Percentiles rank a stretch among this genome's conserved stretches.
Evolutionary conservation across 2,329 filamentous ascomycete species (phyloP).

Genomic region (Fusarium verrucosum): DNA sequence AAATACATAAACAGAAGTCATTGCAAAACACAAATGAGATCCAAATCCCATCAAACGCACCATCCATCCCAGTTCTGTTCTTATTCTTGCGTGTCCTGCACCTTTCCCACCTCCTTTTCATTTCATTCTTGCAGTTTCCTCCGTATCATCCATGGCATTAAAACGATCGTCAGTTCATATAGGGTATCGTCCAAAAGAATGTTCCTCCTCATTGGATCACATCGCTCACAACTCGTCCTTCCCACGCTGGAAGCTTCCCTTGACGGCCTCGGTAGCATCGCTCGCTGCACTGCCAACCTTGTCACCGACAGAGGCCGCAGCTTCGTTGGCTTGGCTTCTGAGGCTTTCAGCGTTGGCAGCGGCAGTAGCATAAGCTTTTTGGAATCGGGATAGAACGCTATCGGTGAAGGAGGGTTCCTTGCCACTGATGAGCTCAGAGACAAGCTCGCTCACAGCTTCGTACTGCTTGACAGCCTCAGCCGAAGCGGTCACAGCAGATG

Average conservation of each 20-base stretch:
- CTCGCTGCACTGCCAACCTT: slow-evolving; percentile 53
- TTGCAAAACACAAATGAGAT: slow-evolving; percentile 31
- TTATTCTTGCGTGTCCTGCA: slow-evolving; percentile 21
- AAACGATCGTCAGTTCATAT: slow-evolving; percentile 43
- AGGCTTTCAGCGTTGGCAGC: slow-evolving; percentile 62
- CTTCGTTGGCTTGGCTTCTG: slow-evolving; percentile 48
- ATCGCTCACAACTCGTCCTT: slow-evolving; percentile 54
- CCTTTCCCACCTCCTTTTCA: slow-evolving; percentile 6
- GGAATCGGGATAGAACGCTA: slow-evolving; percentile 77
- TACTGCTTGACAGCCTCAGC: slow-evolving; percentile 71
- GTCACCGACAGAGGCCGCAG: slow-evolving; percentile 48
- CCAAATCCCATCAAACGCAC: slow-evolving; percentile 38
- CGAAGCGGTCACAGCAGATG: slow-evolving; percentile 64
- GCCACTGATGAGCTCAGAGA: slow-evolving; percentile 79
- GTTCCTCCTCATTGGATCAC: slow-evolving; percentile 23
- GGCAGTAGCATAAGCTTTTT: slow-evolving; percentile 76
- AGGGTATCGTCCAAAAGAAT: slow-evolving; percentile 46
- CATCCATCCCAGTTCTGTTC: slow-evolving; percentile 16
- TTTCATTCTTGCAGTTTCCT: slow-evolving; percentile 23
- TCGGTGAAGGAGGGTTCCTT: slow-evolving; percentile 85
- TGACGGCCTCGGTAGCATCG: slow-evolving; percentile 55
- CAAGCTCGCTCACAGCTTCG: slow-evolving; percentile 72
- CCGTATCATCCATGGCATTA: slow-evolving; percentile 36
- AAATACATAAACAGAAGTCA: slow-evolving; percentile 28
- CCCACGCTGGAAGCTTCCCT: slow-evolving; percentile 49